phyloP scores from a whole-genome alignment of 2,329 filamentous ascomycete species.

The Neopestalotiopsis sp. region DNA sequence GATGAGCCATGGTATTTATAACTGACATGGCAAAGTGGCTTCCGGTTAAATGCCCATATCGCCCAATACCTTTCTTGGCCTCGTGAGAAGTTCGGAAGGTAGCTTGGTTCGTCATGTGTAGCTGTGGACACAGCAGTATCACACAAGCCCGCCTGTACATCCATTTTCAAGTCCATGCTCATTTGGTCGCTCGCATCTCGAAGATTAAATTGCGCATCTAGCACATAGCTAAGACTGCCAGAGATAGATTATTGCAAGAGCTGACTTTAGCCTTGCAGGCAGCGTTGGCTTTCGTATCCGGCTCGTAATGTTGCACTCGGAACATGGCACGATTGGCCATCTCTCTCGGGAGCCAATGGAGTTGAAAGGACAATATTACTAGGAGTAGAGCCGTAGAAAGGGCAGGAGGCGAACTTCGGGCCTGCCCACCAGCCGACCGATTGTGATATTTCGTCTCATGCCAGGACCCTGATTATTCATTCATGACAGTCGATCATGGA shows the following conservation, averaged over 20 bases:
- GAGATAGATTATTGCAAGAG: conserved; percentile 12
- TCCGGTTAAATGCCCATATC: conserved; percentile 11
- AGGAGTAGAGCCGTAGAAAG: neutral
- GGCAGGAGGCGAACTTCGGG: neutral
- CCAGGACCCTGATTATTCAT: neutral
- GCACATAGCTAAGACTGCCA: neutral
- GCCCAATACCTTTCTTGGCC: neutral
- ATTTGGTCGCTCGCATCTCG: neutral
- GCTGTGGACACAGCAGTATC: neutral
- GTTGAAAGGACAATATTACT: neutral
- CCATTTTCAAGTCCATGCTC: neutral
- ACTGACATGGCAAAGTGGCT: neutral
- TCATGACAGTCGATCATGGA: neutral
- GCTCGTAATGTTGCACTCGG: neutral
- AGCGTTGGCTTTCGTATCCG: neutral
- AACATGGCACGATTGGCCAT: neutral
- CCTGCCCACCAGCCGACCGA: neutral
- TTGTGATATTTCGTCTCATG: neutral
- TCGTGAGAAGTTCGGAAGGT: neutral
- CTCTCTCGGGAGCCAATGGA: neutral
- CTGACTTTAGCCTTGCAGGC: conserved; percentile 13
- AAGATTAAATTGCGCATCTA: conserved; percentile 1
- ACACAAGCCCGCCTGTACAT: neutral
- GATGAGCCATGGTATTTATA: neutral
- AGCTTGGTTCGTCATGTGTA: neutral